Evolutionary conservation across 106 monocot species (phyloP), one percentile per base, ranked within the genome.

Genomic region (Dendrobium catenatum): DNA sequence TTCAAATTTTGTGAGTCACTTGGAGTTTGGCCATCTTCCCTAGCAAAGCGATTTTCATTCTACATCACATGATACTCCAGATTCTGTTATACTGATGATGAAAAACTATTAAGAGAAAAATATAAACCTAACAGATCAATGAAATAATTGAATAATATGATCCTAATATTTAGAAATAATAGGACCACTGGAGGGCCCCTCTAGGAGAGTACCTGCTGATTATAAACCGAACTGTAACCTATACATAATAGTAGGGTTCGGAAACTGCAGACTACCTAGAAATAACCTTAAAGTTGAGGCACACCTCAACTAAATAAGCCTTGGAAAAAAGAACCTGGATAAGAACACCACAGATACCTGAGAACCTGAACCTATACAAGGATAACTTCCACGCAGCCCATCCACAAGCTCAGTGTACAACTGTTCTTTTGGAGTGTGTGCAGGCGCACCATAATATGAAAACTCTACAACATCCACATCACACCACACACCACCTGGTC

Each of bases 391-490:
- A 48, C 93, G 88, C 72, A 99, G 89, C 16, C 91, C 91, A 84
- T 99, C 99, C 18, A 93, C 90, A 78, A 99, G 95, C 79, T 99
- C 95, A 76, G 82, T 88, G 55, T 93, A 95, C 82, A 99, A 43
- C 79, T 95, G 93, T 66, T 99, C 99, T 84, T 95, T 99, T 3
- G 95, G 99, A 66, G 95, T 95, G 78, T 88, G 87, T 31, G 93
- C 90, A 11, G 99, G 95, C 72, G 93, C 99, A 66, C 99, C 99
- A 73, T 95, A 95, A 66, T 99, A 99, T 4, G 99, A 99, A 78
- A 99, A 99, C 78, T 99, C 99, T 58, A 99, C 87, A 81, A 99
- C 95, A 89, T 99, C 99, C 19, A 99, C 99, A 85, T 99, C 95
- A 86, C 99, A 99, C 99, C 99, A 99, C 18, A 99, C 91, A 76